A percentile compares a stretch with the other conserved stretches of the same genome.
Evolutionary conservation across 805 yeast genomes (phyloP).

Genomic region (Candida anglica): DNA sequence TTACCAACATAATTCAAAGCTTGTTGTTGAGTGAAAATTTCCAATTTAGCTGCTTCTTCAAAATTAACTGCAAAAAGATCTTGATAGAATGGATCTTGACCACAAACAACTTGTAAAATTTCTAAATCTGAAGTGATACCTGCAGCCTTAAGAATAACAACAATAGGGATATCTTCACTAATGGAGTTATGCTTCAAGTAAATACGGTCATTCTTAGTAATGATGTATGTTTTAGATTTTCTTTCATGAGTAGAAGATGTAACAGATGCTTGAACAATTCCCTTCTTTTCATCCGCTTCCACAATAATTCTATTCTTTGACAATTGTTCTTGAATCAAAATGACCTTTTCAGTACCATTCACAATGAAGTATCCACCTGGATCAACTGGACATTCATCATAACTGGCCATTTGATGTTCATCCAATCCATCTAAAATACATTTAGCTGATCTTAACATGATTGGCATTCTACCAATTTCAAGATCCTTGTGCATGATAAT

Average conservation of each 20-base stretch:
- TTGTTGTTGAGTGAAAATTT: conserved; percentile 87
- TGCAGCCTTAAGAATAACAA: conserved; percentile 87
- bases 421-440: conserved; percentile 79
- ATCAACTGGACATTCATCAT: conserved; percentile 93
- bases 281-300: conserved; percentile 94
- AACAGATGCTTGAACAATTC: conserved; percentile 93
- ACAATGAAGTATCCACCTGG: conserved; percentile 99
- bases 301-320: conserved; percentile 96
- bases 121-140: conserved; percentile 91
- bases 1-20: conserved; percentile 89
- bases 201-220: conserved; percentile 84
- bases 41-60: conserved; percentile 86
- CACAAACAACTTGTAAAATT: conserved; percentile 91
- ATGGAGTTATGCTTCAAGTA: conserved; percentile 94
- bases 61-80: conserved; percentile 90
- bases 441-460: conserved; percentile 91
- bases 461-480: conserved; percentile 98
- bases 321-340: conserved; percentile 93
- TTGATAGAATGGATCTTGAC: conserved; percentile 81
- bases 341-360: conserved; percentile 97
- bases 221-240: conserved; percentile 93
- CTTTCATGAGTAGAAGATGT: conserved; percentile 98
- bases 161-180: conserved; percentile 93
- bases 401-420: conserved; percentile 79
- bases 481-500: conserved; percentile 85